These are phyloP conservation scores for Monosporascus sp. DNA, from an alignment of 2,329 filamentous ascomycete species.

Conservation along the genomic window DNA sequence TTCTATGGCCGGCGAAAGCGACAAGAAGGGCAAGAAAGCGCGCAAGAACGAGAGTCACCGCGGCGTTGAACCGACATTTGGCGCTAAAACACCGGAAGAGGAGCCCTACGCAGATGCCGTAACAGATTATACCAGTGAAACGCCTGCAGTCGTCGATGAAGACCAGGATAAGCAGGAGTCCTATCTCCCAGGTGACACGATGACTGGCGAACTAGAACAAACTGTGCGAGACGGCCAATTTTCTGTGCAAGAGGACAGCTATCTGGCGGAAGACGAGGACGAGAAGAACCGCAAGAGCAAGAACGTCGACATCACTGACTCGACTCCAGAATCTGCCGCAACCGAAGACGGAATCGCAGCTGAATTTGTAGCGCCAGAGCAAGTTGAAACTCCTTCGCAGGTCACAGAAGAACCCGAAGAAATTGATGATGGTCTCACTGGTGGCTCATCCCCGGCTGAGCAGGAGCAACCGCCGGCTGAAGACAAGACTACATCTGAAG, in stretches of 20 bases:
- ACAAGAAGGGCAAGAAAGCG: constrained; percentile 11
- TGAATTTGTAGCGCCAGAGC: not conserved
- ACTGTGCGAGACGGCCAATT: not conserved
- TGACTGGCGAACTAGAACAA: not conserved
- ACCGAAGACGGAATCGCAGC: not conserved
- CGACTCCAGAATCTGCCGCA: not conserved
- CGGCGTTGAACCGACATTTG: not conserved
- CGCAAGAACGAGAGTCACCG: not conserved
- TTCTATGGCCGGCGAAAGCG: constrained; percentile 19
- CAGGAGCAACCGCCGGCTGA: not conserved
- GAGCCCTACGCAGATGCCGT: not conserved
- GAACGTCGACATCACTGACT: not conserved
- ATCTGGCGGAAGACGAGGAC: not conserved
- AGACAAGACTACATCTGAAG: too few relatives aligned
- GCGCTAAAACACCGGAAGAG: not conserved
- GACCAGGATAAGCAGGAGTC: not conserved
- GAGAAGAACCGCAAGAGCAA: not conserved
- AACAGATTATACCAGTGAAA: not conserved
- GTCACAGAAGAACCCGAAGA: not conserved
- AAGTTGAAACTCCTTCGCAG: not conserved
- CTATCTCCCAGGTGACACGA: not conserved
- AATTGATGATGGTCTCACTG: not conserved
- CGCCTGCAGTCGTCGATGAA: not conserved
- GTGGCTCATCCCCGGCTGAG: not conserved
- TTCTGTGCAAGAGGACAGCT: not conserved